A percentile compares a stretch with the other conserved stretches of the same genome.
These are phyloP conservation scores for Hymenoscyphus occultus DNA, from an alignment of 2,329 filamentous ascomycete genomes.

Conservation along the genomic window DNA sequence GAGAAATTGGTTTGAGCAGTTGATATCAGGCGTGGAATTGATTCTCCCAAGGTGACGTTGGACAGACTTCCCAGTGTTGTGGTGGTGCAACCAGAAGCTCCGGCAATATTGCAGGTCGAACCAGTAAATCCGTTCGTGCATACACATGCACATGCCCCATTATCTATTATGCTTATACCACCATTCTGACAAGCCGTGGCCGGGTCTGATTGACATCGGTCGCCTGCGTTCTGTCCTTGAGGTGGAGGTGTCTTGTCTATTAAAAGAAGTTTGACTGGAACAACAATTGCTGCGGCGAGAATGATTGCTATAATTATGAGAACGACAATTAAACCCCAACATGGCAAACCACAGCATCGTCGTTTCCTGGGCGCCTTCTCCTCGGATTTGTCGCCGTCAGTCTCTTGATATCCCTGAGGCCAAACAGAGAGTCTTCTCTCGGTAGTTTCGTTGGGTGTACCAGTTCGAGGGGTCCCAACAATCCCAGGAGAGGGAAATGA, in stretches of 20 bases:
- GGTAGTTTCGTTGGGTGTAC: conserved; percentile 33
- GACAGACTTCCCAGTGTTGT: conserved; percentile 42
- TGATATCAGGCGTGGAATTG: conserved; percentile 71
- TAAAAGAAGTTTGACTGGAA: conserved; percentile 69
- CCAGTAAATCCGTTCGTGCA: conserved; percentile 86
- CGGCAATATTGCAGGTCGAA: conserved; percentile 50
- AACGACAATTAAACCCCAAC: conserved; percentile 71
- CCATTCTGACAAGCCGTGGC: conserved; percentile 68
- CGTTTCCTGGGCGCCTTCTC: conserved; percentile 30
- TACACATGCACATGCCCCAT: conserved; percentile 75
- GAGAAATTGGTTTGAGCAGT: conserved; percentile 66
- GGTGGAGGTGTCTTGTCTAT: conserved; percentile 46
- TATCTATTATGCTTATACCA: conserved; percentile 68
- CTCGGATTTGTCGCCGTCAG: background rate
- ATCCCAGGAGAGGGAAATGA: conserved; percentile 60
- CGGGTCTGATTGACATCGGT: conserved; percentile 56
- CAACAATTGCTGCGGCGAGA: conserved; percentile 75
- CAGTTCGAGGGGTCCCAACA: conserved; percentile 43
- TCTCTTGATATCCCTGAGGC: conserved; percentile 37
- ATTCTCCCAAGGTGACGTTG: conserved; percentile 78
- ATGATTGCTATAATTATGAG: conserved; percentile 66
- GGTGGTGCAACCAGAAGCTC: conserved; percentile 54
- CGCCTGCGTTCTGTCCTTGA: conserved; percentile 15
- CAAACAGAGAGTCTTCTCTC: conserved; percentile 27
- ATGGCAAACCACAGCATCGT: conserved; percentile 78